These are phyloP conservation scores for Penicillium sumatraense DNA, from an alignment of 2,329 filamentous ascomycete species.

Conservation along the genomic window DNA sequence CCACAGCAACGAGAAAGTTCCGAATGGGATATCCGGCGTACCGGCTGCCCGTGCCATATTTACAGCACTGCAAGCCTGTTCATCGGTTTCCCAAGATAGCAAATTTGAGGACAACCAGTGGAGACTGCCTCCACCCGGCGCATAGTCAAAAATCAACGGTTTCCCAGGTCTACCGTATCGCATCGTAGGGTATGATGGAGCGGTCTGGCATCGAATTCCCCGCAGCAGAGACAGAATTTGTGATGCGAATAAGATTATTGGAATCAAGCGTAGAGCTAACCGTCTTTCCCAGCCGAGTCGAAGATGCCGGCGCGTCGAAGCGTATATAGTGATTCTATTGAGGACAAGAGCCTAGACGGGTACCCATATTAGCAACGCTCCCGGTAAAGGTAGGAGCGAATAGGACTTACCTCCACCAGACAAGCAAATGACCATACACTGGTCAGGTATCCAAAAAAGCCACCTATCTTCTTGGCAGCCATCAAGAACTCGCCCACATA, in stretches of 20 bases:
- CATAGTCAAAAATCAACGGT: constrained; percentile 70
- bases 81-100: constrained; percentile 74
- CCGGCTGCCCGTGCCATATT: constrained; percentile 67
- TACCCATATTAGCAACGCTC: neutral
- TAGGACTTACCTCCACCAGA: constrained; percentile 68
- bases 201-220: constrained; percentile 91
- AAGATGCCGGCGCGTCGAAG: constrained; percentile 81
- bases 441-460: constrained; percentile 86
- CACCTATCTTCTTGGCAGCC: constrained; percentile 71
- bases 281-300: constrained; percentile 74
- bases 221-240: constrained; percentile 76
- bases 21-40: constrained; percentile 63
- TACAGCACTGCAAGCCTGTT: constrained; percentile 74
- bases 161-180: constrained; percentile 72
- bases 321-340: constrained; percentile 92
- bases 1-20: constrained; percentile 73
- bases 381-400: neutral
- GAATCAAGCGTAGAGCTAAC: constrained; percentile 70
- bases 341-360: constrained; percentile 71
- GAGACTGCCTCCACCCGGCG: constrained; percentile 69
- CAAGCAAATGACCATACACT: constrained; percentile 92
- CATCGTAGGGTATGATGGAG: constrained; percentile 69
- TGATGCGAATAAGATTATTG: constrained; percentile 70
- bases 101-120: constrained; percentile 73
- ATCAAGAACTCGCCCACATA: constrained; percentile 53